These are phyloP conservation scores for Leccinum rimulosum DNA, from an alignment of 768 basidiomycete species.

Conservation along the genomic window DNA sequence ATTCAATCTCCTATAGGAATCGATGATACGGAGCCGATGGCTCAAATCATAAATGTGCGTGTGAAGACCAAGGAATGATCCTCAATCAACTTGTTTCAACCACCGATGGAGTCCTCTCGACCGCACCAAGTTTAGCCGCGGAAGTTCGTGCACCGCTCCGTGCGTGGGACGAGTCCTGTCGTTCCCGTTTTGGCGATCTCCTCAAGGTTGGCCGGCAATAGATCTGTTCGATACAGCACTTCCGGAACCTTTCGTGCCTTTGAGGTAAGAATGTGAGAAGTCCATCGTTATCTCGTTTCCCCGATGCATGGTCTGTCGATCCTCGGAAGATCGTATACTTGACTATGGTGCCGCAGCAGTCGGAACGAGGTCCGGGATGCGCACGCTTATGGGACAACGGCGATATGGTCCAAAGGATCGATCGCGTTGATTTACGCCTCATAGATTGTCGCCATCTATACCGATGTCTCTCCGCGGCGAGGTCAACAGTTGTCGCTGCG, in stretches of 20 bases:
- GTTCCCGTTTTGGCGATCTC: constrained; percentile 3
- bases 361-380: neutral
- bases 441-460: neutral
- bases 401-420: neutral
- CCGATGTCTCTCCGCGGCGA: neutral
- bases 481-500: neutral
- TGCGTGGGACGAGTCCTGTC: constrained; percentile 11
- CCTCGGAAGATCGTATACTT: constrained; percentile 5
- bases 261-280: neutral
- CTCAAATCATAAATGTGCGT: neutral
- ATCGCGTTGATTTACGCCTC: neutral
- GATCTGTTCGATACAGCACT: constrained; percentile 9
- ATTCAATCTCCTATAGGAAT: neutral
- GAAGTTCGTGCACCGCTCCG: constrained; percentile 1
- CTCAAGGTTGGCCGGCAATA: neutral
- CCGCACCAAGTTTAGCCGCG: neutral
- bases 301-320: constrained; percentile 9
- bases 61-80: neutral
- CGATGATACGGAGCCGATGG: neutral
- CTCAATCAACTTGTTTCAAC: constrained; percentile 4
- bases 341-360: neutral
- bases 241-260: neutral
- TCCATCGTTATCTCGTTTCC: neutral
- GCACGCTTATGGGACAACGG: neutral
- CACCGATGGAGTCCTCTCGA: neutral